phyloP scores from a whole-genome alignment of 331 rosid genomes.

The Malus hybrid region DNA sequence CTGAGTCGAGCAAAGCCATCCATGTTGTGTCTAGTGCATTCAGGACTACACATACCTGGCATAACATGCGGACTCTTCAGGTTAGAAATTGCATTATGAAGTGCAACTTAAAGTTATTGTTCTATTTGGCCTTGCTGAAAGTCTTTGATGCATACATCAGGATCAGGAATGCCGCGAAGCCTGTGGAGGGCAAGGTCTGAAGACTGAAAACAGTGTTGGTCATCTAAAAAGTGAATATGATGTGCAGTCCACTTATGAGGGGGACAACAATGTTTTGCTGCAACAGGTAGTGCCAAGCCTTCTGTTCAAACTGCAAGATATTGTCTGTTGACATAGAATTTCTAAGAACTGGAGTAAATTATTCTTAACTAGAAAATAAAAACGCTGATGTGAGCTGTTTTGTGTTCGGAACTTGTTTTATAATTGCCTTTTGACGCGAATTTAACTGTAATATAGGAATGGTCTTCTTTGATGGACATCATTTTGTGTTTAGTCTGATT shows the following conservation, averaged over 20 bases:
- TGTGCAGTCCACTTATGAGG: slow-evolving; percentile 94
- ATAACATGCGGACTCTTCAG: slow-evolving; percentile 85
- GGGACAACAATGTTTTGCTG: slow-evolving; percentile 95
- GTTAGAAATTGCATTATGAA: slow-evolving; percentile 26
- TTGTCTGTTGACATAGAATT: not conserved
- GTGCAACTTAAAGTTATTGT: slow-evolving; percentile 1
- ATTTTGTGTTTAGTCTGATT: not conserved
- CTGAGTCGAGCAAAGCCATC: slow-evolving; percentile 58
- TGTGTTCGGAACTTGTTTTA: not conserved
- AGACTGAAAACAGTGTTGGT: slow-evolving; percentile 87
- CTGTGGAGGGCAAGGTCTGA: slow-evolving; percentile 86
- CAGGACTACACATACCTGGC: slow-evolving; percentile 84
- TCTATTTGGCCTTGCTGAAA: slow-evolving; percentile 9
- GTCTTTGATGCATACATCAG: slow-evolving; percentile 13
- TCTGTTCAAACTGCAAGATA: not conserved
- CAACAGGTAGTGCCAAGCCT: slow-evolving; percentile 67
- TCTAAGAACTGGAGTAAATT: not conserved
- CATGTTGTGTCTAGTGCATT: slow-evolving; percentile 89
- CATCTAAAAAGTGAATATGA: slow-evolving; percentile 68
- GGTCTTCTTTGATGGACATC: not conserved
- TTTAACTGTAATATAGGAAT: not conserved
- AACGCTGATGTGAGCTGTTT: not conserved
- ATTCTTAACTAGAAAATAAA: not conserved
- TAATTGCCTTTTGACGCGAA: not conserved
- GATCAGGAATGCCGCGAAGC: slow-evolving; percentile 90